phyloP scores from a whole-genome alignment of 345 rosid species.

The Citrus mangshanensis region DNA sequence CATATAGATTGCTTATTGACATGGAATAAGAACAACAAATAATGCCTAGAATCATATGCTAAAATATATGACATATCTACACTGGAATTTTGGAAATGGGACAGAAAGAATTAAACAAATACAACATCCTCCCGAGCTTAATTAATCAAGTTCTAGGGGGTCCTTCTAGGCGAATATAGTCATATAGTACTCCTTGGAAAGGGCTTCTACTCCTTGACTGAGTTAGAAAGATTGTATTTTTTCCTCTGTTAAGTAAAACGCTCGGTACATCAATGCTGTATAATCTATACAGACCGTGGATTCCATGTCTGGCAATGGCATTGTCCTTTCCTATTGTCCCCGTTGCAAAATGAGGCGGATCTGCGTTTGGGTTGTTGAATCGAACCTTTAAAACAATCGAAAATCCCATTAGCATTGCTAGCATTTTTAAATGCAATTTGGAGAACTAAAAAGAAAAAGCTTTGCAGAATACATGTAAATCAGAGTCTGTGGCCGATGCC shows the following conservation, averaged over 20 bases:
- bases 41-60: neutral
- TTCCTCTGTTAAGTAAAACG: slow-evolving; percentile 35
- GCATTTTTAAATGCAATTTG: neutral
- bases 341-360: slow-evolving; percentile 45
- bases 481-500: slow-evolving; percentile 57
- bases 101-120: neutral
- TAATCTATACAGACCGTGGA: slow-evolving; percentile 76
- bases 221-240: slow-evolving; percentile 60
- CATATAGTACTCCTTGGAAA: slow-evolving; percentile 80
- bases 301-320: slow-evolving; percentile 90
- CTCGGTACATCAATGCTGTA: slow-evolving; percentile 47
- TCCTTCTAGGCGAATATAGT: slow-evolving; percentile 86
- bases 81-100: no score
- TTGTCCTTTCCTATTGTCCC: slow-evolving; percentile 68
- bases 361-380: slow-evolving; percentile 36
- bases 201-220: slow-evolving; percentile 44
- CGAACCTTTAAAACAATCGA: slow-evolving; percentile 39
- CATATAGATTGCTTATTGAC: neutral
- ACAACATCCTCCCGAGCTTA: neutral
- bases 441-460: neutral
- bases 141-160: slow-evolving; percentile 25
- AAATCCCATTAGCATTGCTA: neutral
- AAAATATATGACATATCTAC: neutral
- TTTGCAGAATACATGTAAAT: slow-evolving; percentile 37
- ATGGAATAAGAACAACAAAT: neutral